phyloP scores from a whole-genome alignment of 805 yeast genomes.

The Cyberlindnera veronae region DNA sequence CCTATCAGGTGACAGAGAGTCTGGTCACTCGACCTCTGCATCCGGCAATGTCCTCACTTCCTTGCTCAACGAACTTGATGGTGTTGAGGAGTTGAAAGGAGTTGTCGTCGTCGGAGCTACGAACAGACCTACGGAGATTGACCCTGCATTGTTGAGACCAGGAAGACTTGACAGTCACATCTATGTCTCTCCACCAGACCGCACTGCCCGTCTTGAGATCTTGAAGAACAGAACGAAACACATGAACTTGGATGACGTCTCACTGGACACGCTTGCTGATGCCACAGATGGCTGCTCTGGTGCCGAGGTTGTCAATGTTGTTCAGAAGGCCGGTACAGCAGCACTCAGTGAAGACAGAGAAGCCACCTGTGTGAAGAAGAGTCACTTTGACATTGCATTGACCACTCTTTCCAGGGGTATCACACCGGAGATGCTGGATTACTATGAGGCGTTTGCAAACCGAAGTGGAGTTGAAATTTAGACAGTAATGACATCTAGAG shows the following conservation, averaged over 20 bases:
- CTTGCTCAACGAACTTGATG: conserved; percentile 90
- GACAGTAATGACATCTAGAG: too few species aligned
- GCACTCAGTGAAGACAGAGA: conserved; percentile 80
- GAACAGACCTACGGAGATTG: conserved; percentile 90
- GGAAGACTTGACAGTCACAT: conserved; percentile 93
- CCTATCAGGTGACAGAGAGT: conserved; percentile 64
- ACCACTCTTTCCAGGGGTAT: conserved; percentile 70
- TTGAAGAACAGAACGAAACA: conserved; percentile 62
- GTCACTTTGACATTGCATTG: conserved; percentile 73
- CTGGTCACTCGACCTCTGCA: conserved; percentile 56
- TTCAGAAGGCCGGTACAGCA: conserved; percentile 95
- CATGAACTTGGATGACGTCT: conserved; percentile 55
- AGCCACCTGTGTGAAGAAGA: conserved; percentile 48
- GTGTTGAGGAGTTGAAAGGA: conserved; percentile 91
- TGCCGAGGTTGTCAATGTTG: conserved; percentile 86
- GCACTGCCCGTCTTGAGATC: conserved; percentile 74
- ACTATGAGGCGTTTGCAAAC: conserved; percentile 51
- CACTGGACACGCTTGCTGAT: conserved; percentile 51
- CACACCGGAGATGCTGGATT: conserved; percentile 78
- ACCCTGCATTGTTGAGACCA: conserved; percentile 89
- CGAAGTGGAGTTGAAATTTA: conserved; percentile 36
- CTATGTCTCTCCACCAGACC: conserved; percentile 90
- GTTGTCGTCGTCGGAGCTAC: conserved; percentile 96
- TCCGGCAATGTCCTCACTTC: conserved; percentile 88
- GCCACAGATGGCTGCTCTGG: conserved; percentile 92